Evolutionary conservation across 129 eudicot genomes (phyloP).

Genomic region (Lactuca saligna): DNA sequence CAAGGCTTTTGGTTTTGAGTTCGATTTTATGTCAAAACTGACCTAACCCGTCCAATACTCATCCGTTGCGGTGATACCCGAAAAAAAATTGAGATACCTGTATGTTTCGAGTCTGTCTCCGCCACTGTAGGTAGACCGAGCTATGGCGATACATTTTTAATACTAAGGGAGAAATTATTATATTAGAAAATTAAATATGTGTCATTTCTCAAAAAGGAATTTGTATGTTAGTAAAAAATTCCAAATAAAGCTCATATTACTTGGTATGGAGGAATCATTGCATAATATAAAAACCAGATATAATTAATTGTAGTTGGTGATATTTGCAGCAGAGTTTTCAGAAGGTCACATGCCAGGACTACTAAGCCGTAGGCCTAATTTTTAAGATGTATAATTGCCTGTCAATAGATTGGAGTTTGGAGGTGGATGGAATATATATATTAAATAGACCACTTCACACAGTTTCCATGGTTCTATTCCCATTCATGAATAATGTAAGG

Average conservation of each 20-base stretch:
- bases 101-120: too few species aligned
- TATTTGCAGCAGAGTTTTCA: conserved; percentile 1
- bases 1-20: too few species aligned
- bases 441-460: background rate
- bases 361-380: conserved; percentile 10
- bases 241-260: too few species aligned
- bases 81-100: too few species aligned
- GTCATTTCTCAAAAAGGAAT: too few species aligned
- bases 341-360: conserved; percentile 15
- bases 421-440: conserved; percentile 6
- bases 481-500: background rate
- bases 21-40: too few species aligned
- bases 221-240: background rate
- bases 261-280: too few species aligned
- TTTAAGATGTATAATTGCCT: background rate
- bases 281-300: background rate
- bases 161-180: background rate
- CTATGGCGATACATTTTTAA: background rate
- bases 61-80: too few species aligned
- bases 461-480: conserved; percentile 3
- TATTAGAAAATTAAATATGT: background rate
- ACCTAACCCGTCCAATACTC: too few species aligned
- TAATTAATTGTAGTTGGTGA: background rate
- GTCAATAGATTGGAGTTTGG: background rate
- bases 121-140: too few species aligned